phyloP scores from a whole-genome alignment of 2,329 filamentous ascomycete species.

The Fusarium sp. region DNA sequence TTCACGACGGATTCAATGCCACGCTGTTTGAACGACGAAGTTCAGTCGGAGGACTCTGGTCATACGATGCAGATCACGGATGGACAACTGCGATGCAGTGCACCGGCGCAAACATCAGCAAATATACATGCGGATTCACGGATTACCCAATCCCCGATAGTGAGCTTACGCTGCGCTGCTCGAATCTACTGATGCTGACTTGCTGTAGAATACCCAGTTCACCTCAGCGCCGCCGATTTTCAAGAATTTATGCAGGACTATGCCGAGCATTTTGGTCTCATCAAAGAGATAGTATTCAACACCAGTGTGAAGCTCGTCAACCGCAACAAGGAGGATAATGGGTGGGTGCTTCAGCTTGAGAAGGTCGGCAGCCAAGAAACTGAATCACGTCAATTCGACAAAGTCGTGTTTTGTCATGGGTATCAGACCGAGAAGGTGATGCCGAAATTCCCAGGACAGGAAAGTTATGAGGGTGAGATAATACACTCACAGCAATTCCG shows the following conservation, averaged over 20 bases:
- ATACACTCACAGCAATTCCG: constrained; percentile 32
- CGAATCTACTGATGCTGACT: fast-evolving
- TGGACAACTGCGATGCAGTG: constrained; percentile 19
- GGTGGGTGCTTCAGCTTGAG: constrained; percentile 20
- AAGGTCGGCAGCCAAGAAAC: neutral
- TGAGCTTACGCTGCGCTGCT: neutral
- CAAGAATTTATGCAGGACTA: constrained; percentile 36
- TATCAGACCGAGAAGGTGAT: constrained; percentile 26
- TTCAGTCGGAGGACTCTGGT: constrained; percentile 21
- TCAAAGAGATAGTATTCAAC: constrained; percentile 9
- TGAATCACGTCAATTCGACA: constrained; percentile 15
- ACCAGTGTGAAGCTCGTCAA: constrained; percentile 2
- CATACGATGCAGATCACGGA: constrained; percentile 10
- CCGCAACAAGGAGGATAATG: constrained; percentile 3
- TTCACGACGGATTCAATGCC: constrained; percentile 21
- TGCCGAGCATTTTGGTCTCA: constrained; percentile 10
- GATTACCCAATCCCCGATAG: constrained; percentile 33
- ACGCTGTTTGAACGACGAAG: constrained; percentile 14
- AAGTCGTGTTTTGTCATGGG: constrained; percentile 31
- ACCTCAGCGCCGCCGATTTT: constrained; percentile 16
- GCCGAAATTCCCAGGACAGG: constrained; percentile 24
- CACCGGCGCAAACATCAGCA: constrained; percentile 26
- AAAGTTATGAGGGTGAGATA: neutral
- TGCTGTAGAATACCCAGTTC: constrained; percentile 4
- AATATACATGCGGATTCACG: constrained; percentile 34